Conservation (phyloP, 805 yeast species). For the Barnettozyma californica region DNA sequence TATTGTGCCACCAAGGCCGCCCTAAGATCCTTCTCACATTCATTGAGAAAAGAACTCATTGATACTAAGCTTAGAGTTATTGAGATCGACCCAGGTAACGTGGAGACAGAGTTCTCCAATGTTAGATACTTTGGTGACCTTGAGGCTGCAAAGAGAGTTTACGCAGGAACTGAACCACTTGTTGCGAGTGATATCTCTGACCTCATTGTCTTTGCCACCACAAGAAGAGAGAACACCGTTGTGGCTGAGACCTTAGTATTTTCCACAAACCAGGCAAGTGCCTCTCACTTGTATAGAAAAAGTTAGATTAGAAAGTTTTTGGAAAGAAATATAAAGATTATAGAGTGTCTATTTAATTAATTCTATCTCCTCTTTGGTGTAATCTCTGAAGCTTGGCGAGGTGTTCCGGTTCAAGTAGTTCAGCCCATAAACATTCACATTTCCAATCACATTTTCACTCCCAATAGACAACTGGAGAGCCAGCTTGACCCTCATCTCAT, state of each 20-base stretch:
- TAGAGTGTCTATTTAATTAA: neutral
- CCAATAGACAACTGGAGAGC: constrained; percentile 37
- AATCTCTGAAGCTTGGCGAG: constrained; percentile 7
- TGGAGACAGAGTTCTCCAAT: constrained; percentile 60
- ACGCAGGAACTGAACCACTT: constrained; percentile 53
- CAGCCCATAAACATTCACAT: constrained; percentile 26
- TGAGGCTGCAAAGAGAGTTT: constrained; percentile 48
- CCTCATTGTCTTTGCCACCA: constrained; percentile 46
- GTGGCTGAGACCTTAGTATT: constrained; percentile 74
- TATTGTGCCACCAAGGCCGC: constrained; percentile 77
- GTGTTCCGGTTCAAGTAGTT: constrained; percentile 17
- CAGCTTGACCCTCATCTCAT: constrained; percentile 33
- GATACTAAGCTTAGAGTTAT: constrained; percentile 61
- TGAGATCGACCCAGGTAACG: constrained; percentile 65
- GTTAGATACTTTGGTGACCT: constrained; percentile 57
- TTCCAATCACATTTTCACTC: constrained; percentile 24
- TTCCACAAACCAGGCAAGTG: constrained; percentile 80
- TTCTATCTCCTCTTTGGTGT: neutral
- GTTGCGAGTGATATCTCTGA: constrained; percentile 56
- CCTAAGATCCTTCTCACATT: constrained; percentile 64
- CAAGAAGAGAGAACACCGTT: constrained; percentile 53
- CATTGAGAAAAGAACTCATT: constrained; percentile 69
- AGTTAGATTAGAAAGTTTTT: neutral
- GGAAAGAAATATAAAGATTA: neutral
- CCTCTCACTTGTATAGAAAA: constrained; percentile 54